These are phyloP conservation scores for Leccinum fibrillosum DNA, from an alignment of 768 basidiomycete genomes.

Conservation along the genomic window DNA sequence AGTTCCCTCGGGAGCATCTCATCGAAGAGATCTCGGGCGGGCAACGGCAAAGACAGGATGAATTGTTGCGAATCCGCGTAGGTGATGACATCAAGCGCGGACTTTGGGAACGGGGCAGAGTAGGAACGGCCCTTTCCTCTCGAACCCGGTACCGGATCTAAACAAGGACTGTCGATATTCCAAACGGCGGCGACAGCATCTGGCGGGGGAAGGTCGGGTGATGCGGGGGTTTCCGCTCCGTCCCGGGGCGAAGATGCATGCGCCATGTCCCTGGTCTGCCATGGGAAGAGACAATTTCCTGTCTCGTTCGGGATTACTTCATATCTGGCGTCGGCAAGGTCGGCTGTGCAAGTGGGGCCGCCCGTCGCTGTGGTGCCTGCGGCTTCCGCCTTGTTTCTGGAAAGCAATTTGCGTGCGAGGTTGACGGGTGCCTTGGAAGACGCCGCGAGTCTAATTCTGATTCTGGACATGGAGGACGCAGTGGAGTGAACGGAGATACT, in stretches of 20 bases:
- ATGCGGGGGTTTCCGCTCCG: constrained; percentile 15
- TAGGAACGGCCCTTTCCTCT: too few relatives aligned
- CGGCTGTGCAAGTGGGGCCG: too few relatives aligned
- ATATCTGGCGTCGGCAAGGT: too few relatives aligned
- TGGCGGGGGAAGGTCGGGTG: neutral
- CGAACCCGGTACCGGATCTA: constrained; percentile 14
- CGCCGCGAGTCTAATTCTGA: constrained; percentile 45
- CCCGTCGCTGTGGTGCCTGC: neutral
- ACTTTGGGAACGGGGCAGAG: too few relatives aligned
- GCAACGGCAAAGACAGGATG: too few relatives aligned
- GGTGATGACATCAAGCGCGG: too few relatives aligned
- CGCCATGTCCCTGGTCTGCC: constrained; percentile 36
- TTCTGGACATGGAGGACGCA: constrained; percentile 45
- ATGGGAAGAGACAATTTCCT: constrained; percentile 33
- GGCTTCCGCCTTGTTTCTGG: constrained; percentile 37
- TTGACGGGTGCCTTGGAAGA: constrained; percentile 39
- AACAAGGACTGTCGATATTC: constrained; percentile 15
- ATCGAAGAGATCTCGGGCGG: too few relatives aligned
- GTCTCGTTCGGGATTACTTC: too few relatives aligned
- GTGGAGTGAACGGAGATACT: constrained; percentile 46
- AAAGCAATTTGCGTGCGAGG: constrained; percentile 55
- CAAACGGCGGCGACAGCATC: too few relatives aligned
- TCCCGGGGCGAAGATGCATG: constrained; percentile 10
- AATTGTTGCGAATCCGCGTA: too few relatives aligned
- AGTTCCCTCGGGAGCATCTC: too few relatives aligned